A percentile compares a stretch with the other conserved stretches of the same genome.
Evolutionary conservation across 192 early-diverging fungal species (phyloP).

Genomic region (Coemansia sp.): DNA sequence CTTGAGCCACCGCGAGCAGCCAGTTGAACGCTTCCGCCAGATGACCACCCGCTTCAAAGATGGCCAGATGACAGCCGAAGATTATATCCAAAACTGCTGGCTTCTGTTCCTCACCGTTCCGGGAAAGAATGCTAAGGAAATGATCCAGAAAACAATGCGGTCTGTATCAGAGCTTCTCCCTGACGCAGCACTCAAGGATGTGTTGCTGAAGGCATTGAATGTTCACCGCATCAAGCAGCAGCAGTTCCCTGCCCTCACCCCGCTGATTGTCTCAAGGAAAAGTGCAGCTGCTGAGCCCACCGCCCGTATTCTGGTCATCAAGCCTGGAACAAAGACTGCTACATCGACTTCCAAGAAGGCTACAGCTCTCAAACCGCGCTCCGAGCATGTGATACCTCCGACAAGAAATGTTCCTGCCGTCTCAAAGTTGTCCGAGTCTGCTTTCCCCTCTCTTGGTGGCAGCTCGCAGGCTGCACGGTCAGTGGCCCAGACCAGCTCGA

Average conservation of each 20-base stretch:
- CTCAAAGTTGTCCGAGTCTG: constrained; percentile 5
- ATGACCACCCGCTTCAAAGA: constrained; percentile 44
- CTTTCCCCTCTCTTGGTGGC: constrained; percentile 32
- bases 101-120: constrained; percentile 49
- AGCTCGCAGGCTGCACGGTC: not conserved
- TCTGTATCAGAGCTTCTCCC: constrained; percentile 32
- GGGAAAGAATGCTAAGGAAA: constrained; percentile 48
- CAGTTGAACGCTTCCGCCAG: constrained; percentile 44
- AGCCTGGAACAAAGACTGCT: constrained; percentile 12
- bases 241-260: constrained; percentile 49
- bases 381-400: not conserved
- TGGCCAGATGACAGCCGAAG: constrained; percentile 17
- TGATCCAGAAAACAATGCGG: constrained; percentile 48
- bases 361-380: not conserved
- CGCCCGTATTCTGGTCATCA: constrained; percentile 38
- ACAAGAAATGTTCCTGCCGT: not conserved
- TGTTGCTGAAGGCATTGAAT: constrained; percentile 25
- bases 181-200: constrained; percentile 14
- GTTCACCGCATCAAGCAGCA: constrained; percentile 47
- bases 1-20: constrained; percentile 50
- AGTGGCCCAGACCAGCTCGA: not conserved
- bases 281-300: constrained; percentile 2
- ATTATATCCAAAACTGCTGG: constrained; percentile 52
- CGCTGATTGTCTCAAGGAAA: constrained; percentile 16
- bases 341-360: not conserved